Evolutionary conservation across 1,139 yeast genomes (phyloP), one percentile per base, ranked within the genome.

Genomic region (Geotrichum cucujoidarum): DNA sequence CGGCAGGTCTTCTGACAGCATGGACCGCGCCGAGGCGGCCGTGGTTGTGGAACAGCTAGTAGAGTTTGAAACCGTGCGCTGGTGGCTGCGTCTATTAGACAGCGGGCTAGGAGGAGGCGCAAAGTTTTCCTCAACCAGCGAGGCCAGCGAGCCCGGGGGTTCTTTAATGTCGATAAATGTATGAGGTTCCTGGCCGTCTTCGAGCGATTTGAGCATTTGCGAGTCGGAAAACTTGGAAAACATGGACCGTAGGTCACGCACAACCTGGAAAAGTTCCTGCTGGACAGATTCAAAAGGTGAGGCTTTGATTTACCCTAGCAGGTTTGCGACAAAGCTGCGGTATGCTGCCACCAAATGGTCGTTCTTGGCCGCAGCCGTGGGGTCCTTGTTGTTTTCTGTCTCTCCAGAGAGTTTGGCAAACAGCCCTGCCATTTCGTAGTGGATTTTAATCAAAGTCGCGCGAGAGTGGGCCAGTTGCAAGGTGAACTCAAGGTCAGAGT

Each of bases 231-330:
- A 65, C 47, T 58, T 59, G 32, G 53, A 41, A 53, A 65, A 66
- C 70, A 66, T 66, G 17, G 58, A 56, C 45, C 62, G 60, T 32
- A 66, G 54, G 43, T 66, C 70, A 11, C 59, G 55, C 17, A 65
- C 68, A 6, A 65, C 62, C 48, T 64, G 68, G 54, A 64, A 63
- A 53, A 65, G 57, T 44, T 66, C 69, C 51, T 61, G 63, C 43
- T 63, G 65, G n/a, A 61, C 65, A 10, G 61, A 57, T 35, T 61
- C 65, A 37, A 58, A 56, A 5, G 66, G 63, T 2, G 68, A 55
- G 1, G 60, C 52, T 47, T 65, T 67, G 51, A 66, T 55, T 43
- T 66, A 67, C 1, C 53, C 46, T 27, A 66, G 54, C 32, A 66
- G 56, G 47, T 63, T 64, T 20, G 58, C 49, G 18, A 66, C 69